These are phyloP conservation scores for Fraxinus angustifolia DNA, from an alignment of 305 asterid genomes.

Conservation along the genomic window DNA sequence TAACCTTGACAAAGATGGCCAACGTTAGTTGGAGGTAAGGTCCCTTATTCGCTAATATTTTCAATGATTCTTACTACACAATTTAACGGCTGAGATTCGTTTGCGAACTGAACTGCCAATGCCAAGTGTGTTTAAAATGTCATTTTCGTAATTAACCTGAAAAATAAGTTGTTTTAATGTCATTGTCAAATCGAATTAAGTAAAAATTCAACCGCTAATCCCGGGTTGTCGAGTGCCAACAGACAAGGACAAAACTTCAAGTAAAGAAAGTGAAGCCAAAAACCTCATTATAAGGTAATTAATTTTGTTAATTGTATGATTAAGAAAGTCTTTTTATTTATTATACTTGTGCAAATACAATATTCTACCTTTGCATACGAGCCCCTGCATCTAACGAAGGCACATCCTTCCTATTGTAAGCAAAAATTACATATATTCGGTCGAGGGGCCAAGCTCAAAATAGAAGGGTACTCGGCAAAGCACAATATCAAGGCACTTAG, in stretches of 20 bases:
- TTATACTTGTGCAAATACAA: not conserved
- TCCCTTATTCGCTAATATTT: not conserved
- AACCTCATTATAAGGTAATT: not conserved
- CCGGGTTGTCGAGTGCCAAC: conserved; percentile 15
- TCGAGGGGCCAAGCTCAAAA: not conserved
- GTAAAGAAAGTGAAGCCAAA: not conserved
- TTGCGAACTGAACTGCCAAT: not conserved
- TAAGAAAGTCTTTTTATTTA: not conserved
- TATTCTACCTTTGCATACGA: conserved; percentile 19
- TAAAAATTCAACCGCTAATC: conserved; percentile 15
- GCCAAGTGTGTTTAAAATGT: not conserved
- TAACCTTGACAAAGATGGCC: not conserved
- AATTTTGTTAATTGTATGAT: not conserved
- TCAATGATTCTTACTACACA: not conserved
- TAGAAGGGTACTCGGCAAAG: not conserved
- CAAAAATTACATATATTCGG: not conserved
- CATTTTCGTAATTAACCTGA: conserved; percentile 8
- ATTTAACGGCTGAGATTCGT: conserved; percentile 13
- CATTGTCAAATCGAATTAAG: not conserved
- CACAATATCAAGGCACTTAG: not conserved
- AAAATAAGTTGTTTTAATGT: not conserved
- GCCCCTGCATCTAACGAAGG: conserved; percentile 26
- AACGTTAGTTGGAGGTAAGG: conserved; percentile 11
- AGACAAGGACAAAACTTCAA: conserved; percentile 31
- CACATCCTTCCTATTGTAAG: not conserved